Evolutionary conservation across 208 protist species (phyloP).

Genomic region (Wallacemonas sp.): DNA sequence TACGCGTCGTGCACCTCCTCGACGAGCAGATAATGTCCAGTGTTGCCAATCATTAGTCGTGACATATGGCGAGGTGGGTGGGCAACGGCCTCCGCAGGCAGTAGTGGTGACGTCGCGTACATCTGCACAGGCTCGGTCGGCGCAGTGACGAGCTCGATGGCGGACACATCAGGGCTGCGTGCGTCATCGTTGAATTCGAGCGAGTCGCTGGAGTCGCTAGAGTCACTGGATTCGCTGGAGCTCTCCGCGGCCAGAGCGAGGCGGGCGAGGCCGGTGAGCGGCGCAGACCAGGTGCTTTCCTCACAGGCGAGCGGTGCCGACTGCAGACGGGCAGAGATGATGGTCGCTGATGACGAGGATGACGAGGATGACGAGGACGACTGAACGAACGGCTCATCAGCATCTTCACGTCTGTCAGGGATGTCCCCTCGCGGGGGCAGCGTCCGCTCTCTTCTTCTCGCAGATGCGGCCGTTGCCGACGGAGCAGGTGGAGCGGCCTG

Average conservation of each 20-base stretch:
- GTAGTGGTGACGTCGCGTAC: too few relatives aligned
- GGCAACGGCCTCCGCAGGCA: neutral
- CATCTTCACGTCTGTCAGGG: too few relatives aligned
- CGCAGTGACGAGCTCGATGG: neutral
- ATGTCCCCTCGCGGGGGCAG: too few relatives aligned
- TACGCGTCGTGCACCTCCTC: neutral
- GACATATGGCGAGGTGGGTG: neutral
- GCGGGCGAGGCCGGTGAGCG: neutral
- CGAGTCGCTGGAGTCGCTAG: neutral
- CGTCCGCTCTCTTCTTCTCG: too few relatives aligned
- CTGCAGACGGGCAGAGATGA: too few relatives aligned
- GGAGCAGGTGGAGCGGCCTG: neutral
- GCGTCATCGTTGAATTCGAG: too few relatives aligned
- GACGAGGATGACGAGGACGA: too few relatives aligned
- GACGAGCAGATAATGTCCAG: constrained; percentile 4
- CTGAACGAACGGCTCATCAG: too few relatives aligned
- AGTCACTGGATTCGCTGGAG: constrained; percentile 4
- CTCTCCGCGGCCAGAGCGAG: neutral
- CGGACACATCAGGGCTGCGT: neutral
- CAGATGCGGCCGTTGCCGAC: too few relatives aligned
- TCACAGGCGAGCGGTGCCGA: neutral
- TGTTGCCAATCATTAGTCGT: neutral
- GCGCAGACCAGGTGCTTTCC: neutral
- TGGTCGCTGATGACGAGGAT: too few relatives aligned
- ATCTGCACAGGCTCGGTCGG: neutral